phyloP scores from a whole-genome alignment of 257 asterid genomes.

The Linaria vulgaris region DNA sequence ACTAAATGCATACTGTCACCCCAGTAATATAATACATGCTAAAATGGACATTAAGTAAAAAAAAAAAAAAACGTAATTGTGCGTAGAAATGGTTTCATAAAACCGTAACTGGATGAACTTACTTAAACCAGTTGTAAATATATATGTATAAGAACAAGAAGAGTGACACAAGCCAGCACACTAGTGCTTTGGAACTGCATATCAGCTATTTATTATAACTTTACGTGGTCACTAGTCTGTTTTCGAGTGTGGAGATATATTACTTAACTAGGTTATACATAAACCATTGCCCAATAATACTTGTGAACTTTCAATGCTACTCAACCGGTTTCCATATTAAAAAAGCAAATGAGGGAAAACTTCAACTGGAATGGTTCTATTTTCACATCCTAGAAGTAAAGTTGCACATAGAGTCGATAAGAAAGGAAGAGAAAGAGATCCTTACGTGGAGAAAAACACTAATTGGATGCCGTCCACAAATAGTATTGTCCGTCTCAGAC shows the following conservation, averaged over 20 bases:
- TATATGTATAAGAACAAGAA: too few species aligned
- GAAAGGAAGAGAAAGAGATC: constrained; percentile 27
- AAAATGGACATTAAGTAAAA: not conserved
- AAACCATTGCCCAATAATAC: too few species aligned
- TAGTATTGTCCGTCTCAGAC: constrained; percentile 84
- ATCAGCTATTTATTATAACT: too few species aligned
- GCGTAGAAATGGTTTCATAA: not conserved
- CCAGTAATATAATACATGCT: not conserved
- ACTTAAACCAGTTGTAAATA: too few species aligned
- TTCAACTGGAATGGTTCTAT: not conserved
- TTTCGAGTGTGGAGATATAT: too few species aligned
- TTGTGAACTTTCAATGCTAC: not conserved
- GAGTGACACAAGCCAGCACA: too few species aligned
- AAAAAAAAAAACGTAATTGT: not conserved
- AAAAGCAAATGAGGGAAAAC: not conserved
- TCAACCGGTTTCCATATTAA: not conserved
- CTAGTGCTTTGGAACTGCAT: too few species aligned
- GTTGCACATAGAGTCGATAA: not conserved
- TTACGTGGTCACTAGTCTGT: too few species aligned
- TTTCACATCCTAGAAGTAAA: not conserved
- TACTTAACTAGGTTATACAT: too few species aligned
- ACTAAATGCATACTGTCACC: not conserved
- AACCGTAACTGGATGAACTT: too few species aligned
- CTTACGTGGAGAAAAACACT: constrained; percentile 92
- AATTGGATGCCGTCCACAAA: constrained; percentile 96